Percentiles rank a stretch among this genome's conserved stretches.
Evolutionary conservation across 345 rosid genomes (phyloP).

Genomic region (Cardamine occulta): DNA sequence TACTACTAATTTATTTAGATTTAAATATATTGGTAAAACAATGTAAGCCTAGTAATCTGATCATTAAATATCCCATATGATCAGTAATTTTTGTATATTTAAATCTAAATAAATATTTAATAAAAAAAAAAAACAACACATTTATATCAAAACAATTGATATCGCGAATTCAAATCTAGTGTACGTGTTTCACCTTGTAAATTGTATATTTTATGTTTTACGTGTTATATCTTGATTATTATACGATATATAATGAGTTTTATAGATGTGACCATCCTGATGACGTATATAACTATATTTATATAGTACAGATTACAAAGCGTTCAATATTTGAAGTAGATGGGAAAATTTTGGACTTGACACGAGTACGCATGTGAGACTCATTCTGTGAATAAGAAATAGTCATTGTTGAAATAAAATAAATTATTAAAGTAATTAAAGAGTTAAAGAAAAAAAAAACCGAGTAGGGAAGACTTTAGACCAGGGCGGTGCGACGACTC

Average conservation of each 20-base stretch:
- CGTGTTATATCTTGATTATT: neutral
- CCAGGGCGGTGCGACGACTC: constrained; percentile 22
- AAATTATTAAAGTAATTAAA: neutral
- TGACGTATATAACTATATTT: neutral
- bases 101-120: too few relatives aligned
- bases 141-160: too few relatives aligned
- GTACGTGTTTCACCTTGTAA: neutral
- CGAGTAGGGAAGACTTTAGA: constrained; percentile 40
- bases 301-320: neutral
- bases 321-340: neutral
- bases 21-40: neutral
- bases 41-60: constrained; percentile 1
- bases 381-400: constrained; percentile 21
- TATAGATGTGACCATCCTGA: neutral
- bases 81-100: too few relatives aligned
- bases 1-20: neutral
- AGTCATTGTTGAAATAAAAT: constrained; percentile 25
- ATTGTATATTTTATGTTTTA: neutral
- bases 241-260: neutral
- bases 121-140: too few relatives aligned
- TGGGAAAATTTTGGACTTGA: neutral
- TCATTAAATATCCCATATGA: neutral
- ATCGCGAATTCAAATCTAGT: too few relatives aligned
- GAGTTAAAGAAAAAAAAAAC: neutral
- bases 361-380: constrained; percentile 26